phyloP scores from a whole-genome alignment of 2,329 filamentous ascomycete genomes.

The Aspergillus amoenus region DNA sequence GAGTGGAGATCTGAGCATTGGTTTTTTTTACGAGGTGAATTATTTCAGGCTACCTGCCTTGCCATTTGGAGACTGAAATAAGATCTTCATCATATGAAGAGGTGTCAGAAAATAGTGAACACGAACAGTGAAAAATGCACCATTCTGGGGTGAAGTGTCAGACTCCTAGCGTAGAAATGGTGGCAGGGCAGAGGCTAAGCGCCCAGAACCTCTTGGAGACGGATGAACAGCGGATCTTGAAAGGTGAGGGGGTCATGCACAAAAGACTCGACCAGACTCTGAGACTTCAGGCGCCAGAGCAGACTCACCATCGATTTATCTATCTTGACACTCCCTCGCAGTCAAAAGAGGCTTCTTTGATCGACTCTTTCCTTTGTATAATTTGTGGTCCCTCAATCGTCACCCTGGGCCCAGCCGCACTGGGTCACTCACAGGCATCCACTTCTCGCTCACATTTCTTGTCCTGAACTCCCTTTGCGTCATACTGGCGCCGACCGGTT shows the following conservation, averaged over 20 bases:
- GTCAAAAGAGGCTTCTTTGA: not conserved
- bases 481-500: constrained; percentile 36
- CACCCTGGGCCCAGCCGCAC: not conserved
- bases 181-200: not conserved
- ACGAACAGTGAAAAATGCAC: not conserved
- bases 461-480: constrained; percentile 32
- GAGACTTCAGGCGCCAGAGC: not conserved
- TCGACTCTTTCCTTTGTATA: not conserved
- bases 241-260: not conserved
- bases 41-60: no score
- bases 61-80: not conserved
- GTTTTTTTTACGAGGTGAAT: not conserved
- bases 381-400: not conserved
- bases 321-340: not conserved
- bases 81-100: not conserved
- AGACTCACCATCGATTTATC: not conserved
- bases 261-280: not conserved
- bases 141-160: not conserved
- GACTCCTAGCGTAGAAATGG: not conserved
- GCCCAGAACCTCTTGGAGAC: not conserved
- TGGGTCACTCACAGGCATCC: constrained; percentile 3
- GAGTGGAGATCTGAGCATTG: not conserved
- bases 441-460: constrained; percentile 11
- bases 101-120: not conserved
- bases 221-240: not conserved